A percentile compares a stretch with the other conserved stretches of the same genome.
Conservation (phyloP, 2,329 filamentous ascomycete genomes). For the Fusarium paranaense region DNA sequence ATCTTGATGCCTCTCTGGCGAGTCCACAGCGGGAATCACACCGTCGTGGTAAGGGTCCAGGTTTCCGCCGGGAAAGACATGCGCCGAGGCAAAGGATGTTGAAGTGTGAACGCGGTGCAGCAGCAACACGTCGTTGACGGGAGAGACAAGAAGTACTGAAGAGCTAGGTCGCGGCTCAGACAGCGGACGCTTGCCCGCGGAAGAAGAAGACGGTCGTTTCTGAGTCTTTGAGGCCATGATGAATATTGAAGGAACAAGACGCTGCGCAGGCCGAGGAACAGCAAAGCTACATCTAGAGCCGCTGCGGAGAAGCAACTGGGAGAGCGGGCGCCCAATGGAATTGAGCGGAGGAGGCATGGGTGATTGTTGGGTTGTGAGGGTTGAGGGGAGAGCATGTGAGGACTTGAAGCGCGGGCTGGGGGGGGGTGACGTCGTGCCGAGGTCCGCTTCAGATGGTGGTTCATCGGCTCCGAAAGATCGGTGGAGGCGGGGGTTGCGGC, state of each 20-base stretch:
- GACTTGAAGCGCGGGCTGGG: conserved; percentile 17
- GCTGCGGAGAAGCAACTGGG: conserved; percentile 12
- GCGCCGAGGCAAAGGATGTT: conserved; percentile 86
- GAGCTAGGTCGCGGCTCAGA: conserved; percentile 72
- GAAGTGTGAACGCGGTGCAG: conserved; percentile 88
- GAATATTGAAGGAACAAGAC: background rate
- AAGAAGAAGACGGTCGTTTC: conserved; percentile 24
- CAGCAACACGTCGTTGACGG: conserved; percentile 86
- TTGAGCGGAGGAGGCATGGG: conserved; percentile 31
- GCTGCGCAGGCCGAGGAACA: background rate
- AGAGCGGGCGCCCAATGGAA: conserved; percentile 25
- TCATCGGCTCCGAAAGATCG: conserved; percentile 30
- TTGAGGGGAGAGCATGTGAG: conserved; percentile 28
- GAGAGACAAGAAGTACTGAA: conserved; percentile 87
- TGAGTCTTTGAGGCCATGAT: conserved; percentile 26
- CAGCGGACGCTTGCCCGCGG: conserved; percentile 41
- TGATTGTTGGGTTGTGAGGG: background rate
- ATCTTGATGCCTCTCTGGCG: conserved; percentile 74
- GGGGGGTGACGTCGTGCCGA: conserved; percentile 38
- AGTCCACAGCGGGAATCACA: conserved; percentile 55
- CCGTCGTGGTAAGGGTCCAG: conserved; percentile 84
- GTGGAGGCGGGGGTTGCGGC: conserved; percentile 6
- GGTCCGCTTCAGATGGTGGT: conserved; percentile 28
- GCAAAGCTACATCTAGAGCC: conserved; percentile 14
- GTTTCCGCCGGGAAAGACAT: conserved; percentile 95